phyloP scores from a whole-genome alignment of 345 rosid species.

The Psidium friedrichsthalianum region DNA sequence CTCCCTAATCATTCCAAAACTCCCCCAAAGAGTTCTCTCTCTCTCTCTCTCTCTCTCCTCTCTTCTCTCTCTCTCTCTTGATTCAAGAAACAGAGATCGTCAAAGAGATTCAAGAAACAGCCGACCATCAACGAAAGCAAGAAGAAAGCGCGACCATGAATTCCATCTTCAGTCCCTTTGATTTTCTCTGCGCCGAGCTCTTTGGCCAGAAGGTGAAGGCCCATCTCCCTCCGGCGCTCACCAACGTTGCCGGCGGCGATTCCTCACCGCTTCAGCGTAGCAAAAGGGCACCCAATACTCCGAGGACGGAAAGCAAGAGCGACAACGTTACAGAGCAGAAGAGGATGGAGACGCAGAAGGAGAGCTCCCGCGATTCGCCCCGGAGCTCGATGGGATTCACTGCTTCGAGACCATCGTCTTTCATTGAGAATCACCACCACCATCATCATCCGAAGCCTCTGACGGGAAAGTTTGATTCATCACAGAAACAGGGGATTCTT shows the following conservation, averaged over 20 bases:
- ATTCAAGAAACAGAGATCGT: not conserved
- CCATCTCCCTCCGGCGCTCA: not conserved
- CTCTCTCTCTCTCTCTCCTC: no score
- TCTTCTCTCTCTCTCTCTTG: not conserved
- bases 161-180: constrained; percentile 10
- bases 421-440: not conserved
- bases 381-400: constrained; percentile 1
- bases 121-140: not conserved
- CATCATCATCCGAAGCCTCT: not conserved
- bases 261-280: not conserved
- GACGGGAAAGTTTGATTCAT: not conserved
- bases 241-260: not conserved
- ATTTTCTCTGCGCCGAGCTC: not conserved
- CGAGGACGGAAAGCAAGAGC: not conserved
- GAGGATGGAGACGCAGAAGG: not conserved
- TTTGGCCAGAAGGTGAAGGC: not conserved
- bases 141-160: constrained; percentile 1
- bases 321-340: not conserved
- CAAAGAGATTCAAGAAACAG: not conserved
- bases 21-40: not conserved
- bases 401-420: constrained; percentile 9
- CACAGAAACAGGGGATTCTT: not conserved
- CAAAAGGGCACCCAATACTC: not conserved
- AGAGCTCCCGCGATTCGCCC: not conserved
- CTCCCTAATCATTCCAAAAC: not conserved